Evolutionary conservation across 495 filamentous ascomycete species (phyloP).

Genomic region (Lepraria neglecta): DNA sequence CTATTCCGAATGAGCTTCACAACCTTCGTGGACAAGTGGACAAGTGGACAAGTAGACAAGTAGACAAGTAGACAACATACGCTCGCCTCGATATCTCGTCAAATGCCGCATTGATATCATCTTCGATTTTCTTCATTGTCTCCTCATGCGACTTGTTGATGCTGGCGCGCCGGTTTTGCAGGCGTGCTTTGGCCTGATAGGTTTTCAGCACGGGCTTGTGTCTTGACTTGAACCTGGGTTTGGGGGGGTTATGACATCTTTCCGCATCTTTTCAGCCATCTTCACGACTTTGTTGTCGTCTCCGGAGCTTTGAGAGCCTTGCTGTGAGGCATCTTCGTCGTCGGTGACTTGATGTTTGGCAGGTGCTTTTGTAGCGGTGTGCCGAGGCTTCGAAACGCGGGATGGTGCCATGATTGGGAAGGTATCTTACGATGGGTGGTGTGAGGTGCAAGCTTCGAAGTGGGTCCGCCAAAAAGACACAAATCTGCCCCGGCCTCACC

Average conservation of each 20-base stretch:
- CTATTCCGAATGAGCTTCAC: not conserved
- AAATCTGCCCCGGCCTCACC: too few species aligned
- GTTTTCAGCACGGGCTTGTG: not conserved
- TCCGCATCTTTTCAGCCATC: constrained; percentile 22
- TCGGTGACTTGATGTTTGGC: constrained; percentile 17
- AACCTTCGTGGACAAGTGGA: not conserved
- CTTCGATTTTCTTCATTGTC: constrained; percentile 23
- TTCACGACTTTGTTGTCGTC: constrained; percentile 20
- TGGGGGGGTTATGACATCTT: constrained; percentile 8
- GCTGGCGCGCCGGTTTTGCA: constrained; percentile 24
- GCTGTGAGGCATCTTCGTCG: not conserved
- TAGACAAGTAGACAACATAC: not conserved
- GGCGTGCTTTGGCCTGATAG: constrained; percentile 28
- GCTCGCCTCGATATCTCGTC: constrained; percentile 14
- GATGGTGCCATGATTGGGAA: constrained; percentile 19
- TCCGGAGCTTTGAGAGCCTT: constrained; percentile 16
- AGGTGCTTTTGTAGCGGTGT: constrained; percentile 7
- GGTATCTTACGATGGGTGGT: not conserved
- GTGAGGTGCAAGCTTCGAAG: too few species aligned
- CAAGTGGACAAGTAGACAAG: not conserved
- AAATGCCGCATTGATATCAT: constrained; percentile 1
- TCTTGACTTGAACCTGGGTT: not conserved
- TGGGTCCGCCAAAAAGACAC: too few species aligned
- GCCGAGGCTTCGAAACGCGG: constrained; percentile 2
- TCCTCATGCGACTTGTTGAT: constrained; percentile 28